Base-by-base conservation (phyloP, 805 yeast species). In the Candida anglica region DNA sequence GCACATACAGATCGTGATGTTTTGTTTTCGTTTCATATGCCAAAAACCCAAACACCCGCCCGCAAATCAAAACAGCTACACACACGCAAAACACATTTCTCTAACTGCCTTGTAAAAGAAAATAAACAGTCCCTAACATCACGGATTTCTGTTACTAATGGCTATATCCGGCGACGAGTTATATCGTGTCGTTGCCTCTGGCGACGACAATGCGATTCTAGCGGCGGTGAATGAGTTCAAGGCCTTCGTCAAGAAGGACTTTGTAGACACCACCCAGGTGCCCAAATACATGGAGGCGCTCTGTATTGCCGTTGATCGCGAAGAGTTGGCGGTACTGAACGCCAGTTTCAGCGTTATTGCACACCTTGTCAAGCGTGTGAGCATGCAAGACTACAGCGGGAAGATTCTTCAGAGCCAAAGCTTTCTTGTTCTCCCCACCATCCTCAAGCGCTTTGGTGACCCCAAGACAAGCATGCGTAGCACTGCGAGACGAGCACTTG, bases 341-440 rank as follows among this genome's bases (percentile, higher is more conserved):
- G 35, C 54, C 15, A 65, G 76, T 2, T 76, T 77, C 45, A 67
- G 75, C 19, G 66, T 76, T 0, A 48, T 75, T 3, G 75, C 79
- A 31, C 81, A 78, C 45, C 52, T 77, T 33, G 69, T 78, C 19
- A 77, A 76, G 38, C 56, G 84, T 15, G 73, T 78, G 5, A 69
- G 77, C 30, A 71, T 75, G 53, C 84, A 78, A 52, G 81, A 77
- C 42, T 54, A 64, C 2, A 47, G 52, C 7, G 64, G 63, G 2
- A 17, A 34, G 10, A 60, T 70, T 0, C 56, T 78, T 27, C 58
- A 58, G 38, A 50, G 56, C 2, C 70, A 71, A 24, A 62, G 72
- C 25, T 62, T 58, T 34, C 52, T 63, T 16, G 69, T 75, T 3
- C 49, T 79, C 4, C 84, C 84, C 2, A 63, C 74, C 5, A 43